Conservation (phyloP, 305 asterid species). For the Solanum hybrid region DNA sequence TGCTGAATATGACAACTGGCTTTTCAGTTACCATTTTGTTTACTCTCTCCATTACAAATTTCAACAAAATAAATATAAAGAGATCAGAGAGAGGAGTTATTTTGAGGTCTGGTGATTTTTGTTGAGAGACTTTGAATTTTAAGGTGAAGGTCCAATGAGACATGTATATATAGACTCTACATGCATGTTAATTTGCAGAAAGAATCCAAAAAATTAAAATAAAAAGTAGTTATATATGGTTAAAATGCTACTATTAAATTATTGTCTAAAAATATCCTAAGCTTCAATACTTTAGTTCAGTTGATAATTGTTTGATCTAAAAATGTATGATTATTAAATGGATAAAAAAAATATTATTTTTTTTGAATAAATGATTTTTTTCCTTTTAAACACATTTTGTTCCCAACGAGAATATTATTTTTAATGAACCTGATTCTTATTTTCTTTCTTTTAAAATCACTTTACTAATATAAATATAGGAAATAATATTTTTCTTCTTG, state of each 20-base stretch:
- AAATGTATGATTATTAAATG: neutral
- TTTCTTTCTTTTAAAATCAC: too few relatives aligned
- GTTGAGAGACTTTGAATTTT: neutral
- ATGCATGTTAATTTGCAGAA: neutral
- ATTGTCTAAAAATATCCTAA: neutral
- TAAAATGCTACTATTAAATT: neutral
- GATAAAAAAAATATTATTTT: too few relatives aligned
- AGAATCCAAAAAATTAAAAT: neutral
- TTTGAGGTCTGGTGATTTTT: neutral
- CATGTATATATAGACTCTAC: neutral
- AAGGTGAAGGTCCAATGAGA: neutral
- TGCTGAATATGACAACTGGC: constrained; percentile 76
- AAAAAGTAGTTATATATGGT: too few relatives aligned
- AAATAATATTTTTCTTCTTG: too few relatives aligned
- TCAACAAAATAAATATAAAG: neutral
- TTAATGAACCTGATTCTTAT: too few relatives aligned
- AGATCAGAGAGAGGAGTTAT: neutral
- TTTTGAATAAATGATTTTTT: too few relatives aligned
- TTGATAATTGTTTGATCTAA: neutral
- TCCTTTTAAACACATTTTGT: neutral
- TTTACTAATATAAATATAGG: neutral
- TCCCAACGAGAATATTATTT: neutral
- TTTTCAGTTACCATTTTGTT: constrained; percentile 42
- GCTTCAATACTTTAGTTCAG: neutral
- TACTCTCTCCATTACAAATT: constrained; percentile 31